These are phyloP conservation scores for Lyophyllum decastes DNA, from an alignment of 768 basidiomycete genomes.

Conservation along the genomic window DNA sequence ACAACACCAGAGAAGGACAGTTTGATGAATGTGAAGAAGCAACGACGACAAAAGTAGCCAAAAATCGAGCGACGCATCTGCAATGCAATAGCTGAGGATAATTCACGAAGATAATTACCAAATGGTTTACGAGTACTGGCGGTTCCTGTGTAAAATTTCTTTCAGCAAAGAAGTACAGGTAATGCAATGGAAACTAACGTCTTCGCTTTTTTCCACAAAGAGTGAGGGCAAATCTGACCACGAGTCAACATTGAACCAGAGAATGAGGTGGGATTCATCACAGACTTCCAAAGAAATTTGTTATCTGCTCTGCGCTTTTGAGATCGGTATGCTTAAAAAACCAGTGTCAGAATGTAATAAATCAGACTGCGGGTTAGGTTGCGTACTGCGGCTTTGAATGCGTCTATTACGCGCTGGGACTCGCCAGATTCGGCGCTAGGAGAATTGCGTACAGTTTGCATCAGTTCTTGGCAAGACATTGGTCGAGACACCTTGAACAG, in stretches of 20 bases:
- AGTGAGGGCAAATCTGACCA: conserved; percentile 52
- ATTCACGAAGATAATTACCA: neutral
- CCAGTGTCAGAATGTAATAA: neutral
- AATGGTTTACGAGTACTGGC: conserved; percentile 32
- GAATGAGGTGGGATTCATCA: neutral
- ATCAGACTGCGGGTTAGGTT: neutral
- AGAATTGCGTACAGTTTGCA: conserved; percentile 43
- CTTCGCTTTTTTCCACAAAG: conserved; percentile 60
- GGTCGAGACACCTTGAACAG: conserved; percentile 62
- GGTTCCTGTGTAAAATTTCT: conserved; percentile 24
- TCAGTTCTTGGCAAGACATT: conserved; percentile 52
- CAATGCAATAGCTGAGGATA: neutral
- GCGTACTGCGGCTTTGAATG: conserved; percentile 40
- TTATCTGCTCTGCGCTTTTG: conserved; percentile 57
- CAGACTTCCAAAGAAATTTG: conserved; percentile 61
- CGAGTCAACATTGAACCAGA: neutral
- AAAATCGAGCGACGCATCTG: conserved; percentile 78
- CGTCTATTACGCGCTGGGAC: conserved; percentile 45
- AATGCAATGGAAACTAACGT: conserved; percentile 34
- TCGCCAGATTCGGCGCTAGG: conserved; percentile 44
- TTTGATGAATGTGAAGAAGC: conserved; percentile 73
- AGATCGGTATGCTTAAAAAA: conserved; percentile 47
- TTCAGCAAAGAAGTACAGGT: neutral
- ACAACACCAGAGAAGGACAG: conserved; percentile 74
- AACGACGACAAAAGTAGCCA: conserved; percentile 80